Base-by-base conservation (phyloP, 1,139 yeast genomes). In the Hyphopichia wangnamkhiaoensis region DNA sequence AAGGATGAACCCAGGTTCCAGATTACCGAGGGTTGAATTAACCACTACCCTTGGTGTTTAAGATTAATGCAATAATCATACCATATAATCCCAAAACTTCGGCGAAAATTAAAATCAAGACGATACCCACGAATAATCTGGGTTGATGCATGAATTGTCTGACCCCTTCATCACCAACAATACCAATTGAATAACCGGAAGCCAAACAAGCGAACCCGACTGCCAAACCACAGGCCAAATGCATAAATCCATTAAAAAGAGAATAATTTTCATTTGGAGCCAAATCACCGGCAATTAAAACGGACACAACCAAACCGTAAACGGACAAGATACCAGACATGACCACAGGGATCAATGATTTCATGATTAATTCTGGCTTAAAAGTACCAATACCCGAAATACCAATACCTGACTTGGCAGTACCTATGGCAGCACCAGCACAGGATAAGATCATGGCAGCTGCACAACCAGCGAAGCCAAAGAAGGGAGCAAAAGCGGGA, bases 91-190 rank as follows among this genome's bases (percentile, higher is more conserved):
- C 98, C 70, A 93, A 83, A 49, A 93, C 98, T 79, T 93, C 98
- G 51, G 98, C 97, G 71, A 93, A 93, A 87, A 93, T 93, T 67
- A 93, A 84, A 61, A 93, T 93, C 71, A 86, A 80, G 62, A 91
- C 91, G 87, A 93, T 93, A 61, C 98, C 98, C 47, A 93, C 98
- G 67, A 93, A 93, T 58, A 93, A 79, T 72, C 96, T 83, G 53
- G 97, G 97, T 69, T 93, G 98, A 63, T 89, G 95, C 67, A 95
- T 89, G 55, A 86, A 84, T 65, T 94, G 95, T 74, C 98, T 86
- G 40, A 93, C 98, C 70, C 98, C 98, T 48, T 94, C 98, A 65
- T 93, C 98, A 59, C 98, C 98, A 48, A 93, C 98, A 50, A 93
- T 88, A 61, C 98, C 98, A 70, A 93, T 93, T 57, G 98, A 95